These are phyloP conservation scores for Phytophthora pluvialis DNA, from an alignment of 352 stramenopile species.

Conservation along the genomic window DNA sequence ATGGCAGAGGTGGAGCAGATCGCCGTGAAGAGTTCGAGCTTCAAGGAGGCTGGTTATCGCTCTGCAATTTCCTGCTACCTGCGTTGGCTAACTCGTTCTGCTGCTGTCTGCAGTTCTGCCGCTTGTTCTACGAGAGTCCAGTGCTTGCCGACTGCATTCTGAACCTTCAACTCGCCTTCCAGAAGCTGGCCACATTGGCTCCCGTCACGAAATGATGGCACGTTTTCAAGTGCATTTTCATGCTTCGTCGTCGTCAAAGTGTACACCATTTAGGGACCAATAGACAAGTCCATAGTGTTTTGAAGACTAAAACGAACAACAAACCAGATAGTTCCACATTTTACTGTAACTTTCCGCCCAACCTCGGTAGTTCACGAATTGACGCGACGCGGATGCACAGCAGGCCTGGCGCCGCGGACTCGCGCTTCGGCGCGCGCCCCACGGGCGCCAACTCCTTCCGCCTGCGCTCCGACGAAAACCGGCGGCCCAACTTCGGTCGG, in stretches of 20 bases:
- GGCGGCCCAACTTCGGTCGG: slow-evolving; percentile 36
- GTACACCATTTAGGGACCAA: too few relatives aligned
- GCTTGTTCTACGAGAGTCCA: slow-evolving; percentile 55
- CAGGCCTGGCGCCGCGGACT: slow-evolving; percentile 12
- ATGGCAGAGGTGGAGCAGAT: slow-evolving; percentile 60
- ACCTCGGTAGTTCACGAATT: slow-evolving; percentile 17
- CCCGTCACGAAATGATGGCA: slow-evolving; percentile 18
- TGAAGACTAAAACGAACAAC: too few relatives aligned
- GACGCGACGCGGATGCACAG: slow-evolving; percentile 30
- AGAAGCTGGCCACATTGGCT: slow-evolving; percentile 26
- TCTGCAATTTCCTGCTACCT: not conserved
- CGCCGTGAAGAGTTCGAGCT: slow-evolving; percentile 57
- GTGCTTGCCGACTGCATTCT: slow-evolving; percentile 39
- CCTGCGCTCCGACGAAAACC: slow-evolving; percentile 41
- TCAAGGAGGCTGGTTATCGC: slow-evolving; percentile 51
- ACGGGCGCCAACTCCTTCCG: slow-evolving; percentile 33
- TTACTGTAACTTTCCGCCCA: not conserved
- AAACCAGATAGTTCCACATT: not conserved
- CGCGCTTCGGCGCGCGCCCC: slow-evolving; percentile 23
- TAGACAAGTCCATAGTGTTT: too few relatives aligned
- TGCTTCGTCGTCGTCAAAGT: not conserved
- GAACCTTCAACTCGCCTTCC: slow-evolving; percentile 56
- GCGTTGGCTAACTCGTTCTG: not conserved
- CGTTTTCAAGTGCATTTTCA: not conserved
- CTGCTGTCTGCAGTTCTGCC: slow-evolving; percentile 49